Conservation (phyloP, 2,329 filamentous ascomycete genomes). For the Penicillium corylophilum region DNA sequence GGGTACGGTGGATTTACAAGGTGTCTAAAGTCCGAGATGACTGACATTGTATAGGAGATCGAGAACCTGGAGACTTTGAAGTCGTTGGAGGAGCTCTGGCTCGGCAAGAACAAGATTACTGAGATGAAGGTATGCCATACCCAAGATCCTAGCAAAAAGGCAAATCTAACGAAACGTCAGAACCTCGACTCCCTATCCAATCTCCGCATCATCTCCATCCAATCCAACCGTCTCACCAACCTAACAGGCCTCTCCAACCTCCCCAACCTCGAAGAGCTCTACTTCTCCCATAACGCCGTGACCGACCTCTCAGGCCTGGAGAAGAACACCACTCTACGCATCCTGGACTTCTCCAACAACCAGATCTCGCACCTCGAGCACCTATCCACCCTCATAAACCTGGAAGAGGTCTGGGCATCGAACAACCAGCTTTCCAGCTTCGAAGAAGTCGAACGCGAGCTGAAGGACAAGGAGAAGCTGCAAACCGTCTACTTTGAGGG, state of each 20-base stretch:
- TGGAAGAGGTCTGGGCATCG: conserved; percentile 94
- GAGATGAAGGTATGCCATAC: conserved; percentile 60
- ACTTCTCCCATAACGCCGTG: conserved; percentile 93
- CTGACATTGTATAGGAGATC: conserved; percentile 58
- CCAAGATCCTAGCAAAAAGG: neutral
- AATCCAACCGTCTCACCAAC: conserved; percentile 85
- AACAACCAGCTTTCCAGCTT: conserved; percentile 82
- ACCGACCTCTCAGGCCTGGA: conserved; percentile 73
- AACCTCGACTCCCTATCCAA: conserved; percentile 72
- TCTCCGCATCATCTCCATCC: conserved; percentile 85
- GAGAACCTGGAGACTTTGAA: conserved; percentile 75
- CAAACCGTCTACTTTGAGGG: conserved; percentile 96
- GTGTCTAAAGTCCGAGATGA: neutral
- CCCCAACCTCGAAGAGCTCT: conserved; percentile 81
- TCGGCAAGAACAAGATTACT: conserved; percentile 95
- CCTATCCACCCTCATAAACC: conserved; percentile 63
- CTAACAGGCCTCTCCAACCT: conserved; percentile 74
- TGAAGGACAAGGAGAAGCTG: conserved; percentile 75
- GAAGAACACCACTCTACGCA: conserved; percentile 64
- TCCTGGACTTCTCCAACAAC: conserved; percentile 90
- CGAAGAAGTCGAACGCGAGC: conserved; percentile 70
- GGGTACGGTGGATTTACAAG: conserved; percentile 43
- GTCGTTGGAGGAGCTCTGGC: conserved; percentile 84
- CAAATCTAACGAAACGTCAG: conserved; percentile 28
- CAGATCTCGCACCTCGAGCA: conserved; percentile 73